Base-by-base conservation (phyloP, 1,139 yeast species). In the Debaryomyces sp. region DNA sequence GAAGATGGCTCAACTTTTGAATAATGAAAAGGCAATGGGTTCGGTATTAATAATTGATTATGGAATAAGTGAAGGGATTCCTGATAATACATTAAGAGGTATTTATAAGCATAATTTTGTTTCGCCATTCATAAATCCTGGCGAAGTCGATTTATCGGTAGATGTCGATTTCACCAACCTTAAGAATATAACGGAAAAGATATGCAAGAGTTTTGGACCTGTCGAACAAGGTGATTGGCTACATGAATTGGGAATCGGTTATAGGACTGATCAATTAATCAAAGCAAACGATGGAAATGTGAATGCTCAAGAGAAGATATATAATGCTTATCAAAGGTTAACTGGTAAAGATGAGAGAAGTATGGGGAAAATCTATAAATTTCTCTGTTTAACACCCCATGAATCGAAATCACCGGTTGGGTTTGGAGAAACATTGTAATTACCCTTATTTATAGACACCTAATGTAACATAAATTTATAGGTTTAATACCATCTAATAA, bases 351-450 rank as follows among this genome's bases (percentile, higher is more conserved):
- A 81, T 37, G 80, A 78, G 1, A 77, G 79, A 29, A 78, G 82
- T 4, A 89, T 89, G 96, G 96, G 96, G 2, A 81, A 79, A 56
- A 71, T 84, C 6, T 89, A 89, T 66, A 89, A 89, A 62, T 86
- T 88, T 44, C 66, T 89, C 71, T 86, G 87, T 9, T 60, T 88
- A 46, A 62, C 84, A 44, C 89, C 89, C 2, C 60, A 67, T 33
- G 75, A 73, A 5, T 62, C 74, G n/a, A 51, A 55, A 12, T 50
- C 59, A 8, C 78, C 78, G 1, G 61, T 66, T 13, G 80, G 80
- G 0, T 75, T 75, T 52, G 65, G 60, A n/a, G 56, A 55, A 5
- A 18, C 34, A 13, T 41, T 48, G 22, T 48, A 44, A 44, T 13
- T 10, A 9, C 6, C 38, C 23, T 17, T 12, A 6, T 10, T 27